phyloP scores from a whole-genome alignment of 2,329 filamentous ascomycete genomes.

The Aspergillus sp. region DNA sequence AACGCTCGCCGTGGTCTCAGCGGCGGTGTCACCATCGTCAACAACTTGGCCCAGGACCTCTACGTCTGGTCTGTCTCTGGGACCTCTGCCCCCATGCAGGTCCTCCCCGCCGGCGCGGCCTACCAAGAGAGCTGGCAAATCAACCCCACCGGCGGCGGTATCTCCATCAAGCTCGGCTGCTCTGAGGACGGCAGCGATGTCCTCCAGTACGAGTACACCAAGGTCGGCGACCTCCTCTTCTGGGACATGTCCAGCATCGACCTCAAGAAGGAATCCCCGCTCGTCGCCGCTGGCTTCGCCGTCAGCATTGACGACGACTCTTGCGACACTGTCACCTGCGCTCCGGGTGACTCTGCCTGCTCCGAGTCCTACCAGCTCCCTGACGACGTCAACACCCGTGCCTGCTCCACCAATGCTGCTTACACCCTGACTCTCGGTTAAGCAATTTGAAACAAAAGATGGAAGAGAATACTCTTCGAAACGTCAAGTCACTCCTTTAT shows the following conservation, averaged over 20 bases:
- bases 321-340: slow-evolving; percentile 25
- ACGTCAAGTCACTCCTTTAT: slow-evolving; percentile 3
- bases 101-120: slow-evolving; percentile 16
- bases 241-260: slow-evolving; percentile 36
- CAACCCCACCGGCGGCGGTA: slow-evolving; percentile 31
- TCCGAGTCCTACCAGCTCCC: slow-evolving; percentile 28
- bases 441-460: background rate
- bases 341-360: slow-evolving; percentile 25
- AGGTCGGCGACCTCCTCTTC: slow-evolving; percentile 23
- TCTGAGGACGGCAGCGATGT: slow-evolving; percentile 18
- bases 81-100: slow-evolving; percentile 19
- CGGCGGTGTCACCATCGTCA: slow-evolving; percentile 25
- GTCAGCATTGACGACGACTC: slow-evolving; percentile 24
- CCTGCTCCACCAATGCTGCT: slow-evolving; percentile 21
- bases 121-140: slow-evolving; percentile 29
- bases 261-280: slow-evolving; percentile 19
- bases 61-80: slow-evolving; percentile 30
- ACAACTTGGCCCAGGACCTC: slow-evolving; percentile 25
- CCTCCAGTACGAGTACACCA: slow-evolving; percentile 36
- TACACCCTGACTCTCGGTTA: slow-evolving; percentile 41
- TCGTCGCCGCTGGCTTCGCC: slow-evolving; percentile 25
- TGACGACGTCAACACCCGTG: slow-evolving; percentile 27
- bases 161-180: slow-evolving; percentile 34
- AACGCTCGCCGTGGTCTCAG: slow-evolving; percentile 6
- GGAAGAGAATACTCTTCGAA: background rate